Conservation (phyloP, 1,284 basidiomycete genomes). For the Irpex lacteus region DNA sequence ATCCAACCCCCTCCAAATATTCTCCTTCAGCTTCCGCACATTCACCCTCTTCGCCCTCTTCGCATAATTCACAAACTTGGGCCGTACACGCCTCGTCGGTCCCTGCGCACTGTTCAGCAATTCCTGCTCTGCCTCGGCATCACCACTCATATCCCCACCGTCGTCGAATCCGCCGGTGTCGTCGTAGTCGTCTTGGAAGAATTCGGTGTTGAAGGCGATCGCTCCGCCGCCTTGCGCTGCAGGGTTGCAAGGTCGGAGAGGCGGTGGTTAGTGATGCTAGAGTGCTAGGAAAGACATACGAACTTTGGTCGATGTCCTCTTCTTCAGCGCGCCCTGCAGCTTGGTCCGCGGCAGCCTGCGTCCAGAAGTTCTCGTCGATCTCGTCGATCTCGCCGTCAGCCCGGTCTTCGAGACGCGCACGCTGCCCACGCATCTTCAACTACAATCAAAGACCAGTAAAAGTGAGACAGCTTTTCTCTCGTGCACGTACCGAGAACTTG, state of each 20-base stretch:
- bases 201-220: constrained; percentile 90
- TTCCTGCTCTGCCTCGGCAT: constrained; percentile 74
- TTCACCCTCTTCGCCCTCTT: constrained; percentile 97
- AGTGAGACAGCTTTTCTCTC: too few species aligned
- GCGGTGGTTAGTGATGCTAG: background rate
- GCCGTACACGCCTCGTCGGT: constrained; percentile 75
- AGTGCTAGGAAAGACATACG: background rate
- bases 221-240: constrained; percentile 47
- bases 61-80: constrained; percentile 92
- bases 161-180: constrained; percentile 80
- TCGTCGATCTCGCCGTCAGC: constrained; percentile 87
- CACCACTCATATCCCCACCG: constrained; percentile 52
- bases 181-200: constrained; percentile 93
- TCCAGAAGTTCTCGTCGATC: constrained; percentile 96
- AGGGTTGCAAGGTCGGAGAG: too few species aligned
- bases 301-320: constrained; percentile 64
- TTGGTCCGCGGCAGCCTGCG: constrained; percentile 82
- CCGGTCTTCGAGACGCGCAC: constrained; percentile 51
- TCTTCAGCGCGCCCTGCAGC: constrained; percentile 48
- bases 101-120: constrained; percentile 80
- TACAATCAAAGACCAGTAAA: constrained; percentile 33
- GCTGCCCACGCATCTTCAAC: constrained; percentile 82
- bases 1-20: constrained; percentile 92
- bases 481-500: constrained; percentile 75
- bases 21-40: constrained; percentile 95